Conservation (phyloP, 768 basidiomycete genomes). For the Boletales sp. region DNA sequence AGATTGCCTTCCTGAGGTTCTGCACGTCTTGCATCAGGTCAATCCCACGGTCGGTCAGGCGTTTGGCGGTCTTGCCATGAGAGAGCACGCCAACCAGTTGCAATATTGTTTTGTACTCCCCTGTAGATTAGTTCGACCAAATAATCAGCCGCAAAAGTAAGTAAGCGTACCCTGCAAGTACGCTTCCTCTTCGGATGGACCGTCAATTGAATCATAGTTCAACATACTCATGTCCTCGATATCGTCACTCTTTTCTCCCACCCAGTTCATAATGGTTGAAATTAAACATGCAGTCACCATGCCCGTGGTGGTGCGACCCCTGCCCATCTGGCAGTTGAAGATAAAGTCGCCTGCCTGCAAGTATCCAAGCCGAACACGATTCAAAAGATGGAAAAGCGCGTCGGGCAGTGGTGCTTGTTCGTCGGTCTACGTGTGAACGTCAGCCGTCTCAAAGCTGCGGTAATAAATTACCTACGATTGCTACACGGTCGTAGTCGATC, state of each 20-base stretch:
- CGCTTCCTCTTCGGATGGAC: conserved; percentile 82
- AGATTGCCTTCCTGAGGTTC: conserved; percentile 92
- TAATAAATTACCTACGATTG: conserved; percentile 59
- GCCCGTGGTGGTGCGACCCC: conserved; percentile 90
- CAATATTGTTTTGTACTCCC: conserved; percentile 95
- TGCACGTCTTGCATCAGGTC: conserved; percentile 97
- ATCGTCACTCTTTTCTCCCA: conserved; percentile 38
- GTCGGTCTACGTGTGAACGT: conserved; percentile 66
- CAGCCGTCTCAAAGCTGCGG: not conserved
- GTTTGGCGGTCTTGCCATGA: conserved; percentile 90
- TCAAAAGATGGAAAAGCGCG: conserved; percentile 75
- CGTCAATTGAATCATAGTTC: conserved; percentile 70
- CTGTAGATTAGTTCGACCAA: conserved; percentile 36
- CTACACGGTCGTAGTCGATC: conserved; percentile 86
- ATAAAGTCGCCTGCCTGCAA: conserved; percentile 70
- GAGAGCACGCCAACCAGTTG: conserved; percentile 91
- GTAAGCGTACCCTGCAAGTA: conserved; percentile 69
- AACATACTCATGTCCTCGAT: conserved; percentile 35
- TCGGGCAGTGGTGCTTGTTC: conserved; percentile 94
- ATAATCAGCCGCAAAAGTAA: not conserved
- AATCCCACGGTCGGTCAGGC: conserved; percentile 81
- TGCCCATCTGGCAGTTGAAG: conserved; percentile 98
- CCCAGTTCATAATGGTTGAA: conserved; percentile 66
- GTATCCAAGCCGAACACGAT: conserved; percentile 60
- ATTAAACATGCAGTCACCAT: conserved; percentile 91